Evolutionary conservation across 2,329 filamentous ascomycete genomes (phyloP).

Genomic region (Colletotrichum camelliae): DNA sequence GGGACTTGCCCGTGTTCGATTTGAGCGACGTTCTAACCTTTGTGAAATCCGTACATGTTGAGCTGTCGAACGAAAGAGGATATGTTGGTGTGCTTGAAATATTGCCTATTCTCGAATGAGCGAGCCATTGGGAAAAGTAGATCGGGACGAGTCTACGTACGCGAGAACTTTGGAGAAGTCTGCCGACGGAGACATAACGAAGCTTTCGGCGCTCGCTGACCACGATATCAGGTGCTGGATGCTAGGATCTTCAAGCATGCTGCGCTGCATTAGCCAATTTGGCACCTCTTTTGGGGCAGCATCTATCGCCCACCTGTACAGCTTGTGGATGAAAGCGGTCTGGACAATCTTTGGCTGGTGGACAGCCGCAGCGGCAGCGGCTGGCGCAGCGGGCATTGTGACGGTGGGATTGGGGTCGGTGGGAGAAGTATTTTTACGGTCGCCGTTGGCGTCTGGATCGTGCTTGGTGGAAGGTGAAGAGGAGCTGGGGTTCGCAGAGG

Average conservation of each 20-base stretch:
- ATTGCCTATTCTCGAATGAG: conserved; percentile 68
- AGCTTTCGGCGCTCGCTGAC: conserved; percentile 93
- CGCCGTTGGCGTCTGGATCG: conserved; percentile 31
- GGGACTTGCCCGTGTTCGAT: not conserved
- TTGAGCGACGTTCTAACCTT: conserved; percentile 65
- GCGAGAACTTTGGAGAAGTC: conserved; percentile 98
- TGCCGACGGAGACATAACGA: conserved; percentile 96
- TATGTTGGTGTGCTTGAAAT: conserved; percentile 99
- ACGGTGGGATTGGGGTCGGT: conserved; percentile 43
- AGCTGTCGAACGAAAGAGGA: conserved; percentile 97
- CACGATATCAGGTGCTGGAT: conserved; percentile 98
- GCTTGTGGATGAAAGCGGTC: conserved; percentile 98
- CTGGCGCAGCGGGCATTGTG: conserved; percentile 56
- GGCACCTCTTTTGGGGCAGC: not conserved
- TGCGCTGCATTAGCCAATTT: conserved; percentile 41
- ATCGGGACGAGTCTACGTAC: conserved; percentile 60
- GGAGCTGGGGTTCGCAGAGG: conserved; percentile 48
- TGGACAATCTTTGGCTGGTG: conserved; percentile 98
- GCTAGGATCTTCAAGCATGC: conserved; percentile 93
- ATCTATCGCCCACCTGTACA: conserved; percentile 80
- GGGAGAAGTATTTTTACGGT: conserved; percentile 41
- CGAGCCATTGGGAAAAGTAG: not conserved
- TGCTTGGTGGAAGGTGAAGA: conserved; percentile 13
- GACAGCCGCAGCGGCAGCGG: conserved; percentile 72
- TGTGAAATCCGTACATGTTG: conserved; percentile 99